Evolutionary conservation across 176 grass and related monocot genomes (phyloP), one percentile per base, ranked within the genome.

Genomic region (Oryza meridionalis): DNA sequence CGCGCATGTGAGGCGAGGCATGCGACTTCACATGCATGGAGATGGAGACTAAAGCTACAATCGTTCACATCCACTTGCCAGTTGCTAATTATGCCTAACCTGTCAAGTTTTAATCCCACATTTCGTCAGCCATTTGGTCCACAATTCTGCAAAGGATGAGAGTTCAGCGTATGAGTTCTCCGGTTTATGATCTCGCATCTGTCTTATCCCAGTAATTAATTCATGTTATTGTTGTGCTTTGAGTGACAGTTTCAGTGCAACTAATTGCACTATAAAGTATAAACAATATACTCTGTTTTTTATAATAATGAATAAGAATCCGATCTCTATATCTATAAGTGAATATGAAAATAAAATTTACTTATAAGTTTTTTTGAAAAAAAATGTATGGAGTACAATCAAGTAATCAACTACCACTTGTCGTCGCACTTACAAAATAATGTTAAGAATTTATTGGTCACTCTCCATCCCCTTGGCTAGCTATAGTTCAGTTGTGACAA

Each of bases 1-100:
- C 22, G 3, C n/a, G 7, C 75, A 76, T 65, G 65, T 59, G 62
- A 84, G n/a, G 24, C n/a, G 47, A 65, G 43, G 37, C 35, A n/a
- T 43, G 42, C 42, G 9, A 11, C 38, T n/a, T 33, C 55, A 33
- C 58, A 22, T 21, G 27, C 53, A n/a, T 9, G 17, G 53, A 58
- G 7, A n/a, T 9, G 17, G 53, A 58, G 7, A n/a, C 2, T 58
- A 21, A 21, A n/a, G 53, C 53, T 21, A n/a, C 53, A 58, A n/a
- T 58, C 7, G 0, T 58, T 58, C 17, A n/a, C 53, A 58, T 58
- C 53, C 19, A 9, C 53, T 58, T 58, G 53, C 53, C 53, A 58
- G n/a, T 55, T 21, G 15, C 53, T 58, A 58, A 55, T 49, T 13
- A 49, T 13, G 50, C 5, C 16, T 55, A 55, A 55, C 50, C 14